Evolutionary conservation across 169 alveolate species (phyloP).

Genomic region (Eimeria tenella): DNA sequence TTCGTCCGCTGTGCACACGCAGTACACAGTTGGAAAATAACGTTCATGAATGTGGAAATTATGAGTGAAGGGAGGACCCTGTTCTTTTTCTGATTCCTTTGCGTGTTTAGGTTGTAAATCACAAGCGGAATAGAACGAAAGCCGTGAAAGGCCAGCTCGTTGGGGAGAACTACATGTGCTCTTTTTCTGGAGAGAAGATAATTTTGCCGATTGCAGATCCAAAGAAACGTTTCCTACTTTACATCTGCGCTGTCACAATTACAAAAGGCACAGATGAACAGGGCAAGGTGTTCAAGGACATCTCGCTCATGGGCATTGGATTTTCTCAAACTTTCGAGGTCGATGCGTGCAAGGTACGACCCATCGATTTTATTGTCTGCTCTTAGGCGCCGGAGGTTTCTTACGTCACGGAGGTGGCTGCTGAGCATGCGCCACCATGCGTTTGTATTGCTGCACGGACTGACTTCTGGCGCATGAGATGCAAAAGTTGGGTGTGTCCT

Average conservation of each 20-base stretch:
- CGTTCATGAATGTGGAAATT: background rate
- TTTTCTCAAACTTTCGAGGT: slow-evolving; percentile 51
- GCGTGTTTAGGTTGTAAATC: slow-evolving; percentile 50
- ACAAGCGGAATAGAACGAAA: slow-evolving; percentile 57
- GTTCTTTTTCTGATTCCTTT: background rate
- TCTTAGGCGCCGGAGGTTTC: background rate
- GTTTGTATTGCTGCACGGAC: too few species aligned
- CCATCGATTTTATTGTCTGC: too few species aligned
- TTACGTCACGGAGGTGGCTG: too few species aligned
- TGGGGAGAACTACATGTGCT: slow-evolving; percentile 11
- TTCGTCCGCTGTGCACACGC: too few species aligned
- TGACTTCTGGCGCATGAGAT: background rate
- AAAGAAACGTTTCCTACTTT: slow-evolving; percentile 39
- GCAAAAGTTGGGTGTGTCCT: background rate
- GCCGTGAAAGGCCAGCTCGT: slow-evolving; percentile 44
- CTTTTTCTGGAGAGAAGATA: slow-evolving; percentile 43
- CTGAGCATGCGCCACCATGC: too few species aligned
- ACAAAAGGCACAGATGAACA: slow-evolving; percentile 40
- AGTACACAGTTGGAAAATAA: background rate
- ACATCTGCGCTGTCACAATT: slow-evolving; percentile 53
- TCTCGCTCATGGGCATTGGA: slow-evolving; percentile 70
- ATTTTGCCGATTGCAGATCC: slow-evolving; percentile 69
- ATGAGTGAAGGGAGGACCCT: background rate
- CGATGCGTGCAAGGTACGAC: slow-evolving; percentile 58
- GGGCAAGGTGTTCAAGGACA: slow-evolving; percentile 61